phyloP scores from a whole-genome alignment of 192 early-diverging fungal species.

The Umbelopsis isabellina region DNA sequence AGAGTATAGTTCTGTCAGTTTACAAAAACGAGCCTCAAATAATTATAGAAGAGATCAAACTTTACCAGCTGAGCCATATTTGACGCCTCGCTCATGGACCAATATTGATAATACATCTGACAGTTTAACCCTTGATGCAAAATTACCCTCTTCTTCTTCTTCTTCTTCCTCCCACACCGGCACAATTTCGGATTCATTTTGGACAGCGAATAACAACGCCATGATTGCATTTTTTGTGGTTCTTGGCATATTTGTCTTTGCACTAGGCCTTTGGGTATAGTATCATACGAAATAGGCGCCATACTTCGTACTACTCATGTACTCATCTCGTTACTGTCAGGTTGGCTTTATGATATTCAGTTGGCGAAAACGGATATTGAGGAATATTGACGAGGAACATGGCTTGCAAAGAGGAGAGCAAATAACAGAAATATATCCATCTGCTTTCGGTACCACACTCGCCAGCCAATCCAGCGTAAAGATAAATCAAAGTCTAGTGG shows the following conservation, averaged over 20 bases:
- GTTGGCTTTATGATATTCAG: background rate
- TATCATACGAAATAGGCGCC: background rate
- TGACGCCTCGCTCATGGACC: background rate
- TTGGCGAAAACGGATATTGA: background rate
- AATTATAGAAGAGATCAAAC: background rate
- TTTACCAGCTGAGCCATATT: conserved; percentile 6
- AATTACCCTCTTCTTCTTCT: background rate
- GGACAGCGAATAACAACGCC: conserved; percentile 5
- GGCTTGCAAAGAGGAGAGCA: background rate
- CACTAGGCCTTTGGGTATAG: conserved; percentile 1
- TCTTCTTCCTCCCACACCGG: background rate
- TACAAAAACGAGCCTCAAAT: conserved; percentile 9
- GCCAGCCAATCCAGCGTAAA: background rate
- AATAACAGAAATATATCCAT: background rate
- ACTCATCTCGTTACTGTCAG: background rate
- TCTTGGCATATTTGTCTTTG: background rate
- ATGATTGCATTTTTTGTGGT: conserved; percentile 20
- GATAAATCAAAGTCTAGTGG: background rate
- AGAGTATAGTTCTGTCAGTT: background rate
- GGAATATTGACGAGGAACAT: background rate
- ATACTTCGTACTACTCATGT: background rate
- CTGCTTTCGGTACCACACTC: background rate
- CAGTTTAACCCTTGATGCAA: background rate
- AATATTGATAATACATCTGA: background rate
- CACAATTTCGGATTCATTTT: conserved; percentile 16